Conservation (phyloP, 257 asterid species). For the Euphrasia confusa region DNA sequence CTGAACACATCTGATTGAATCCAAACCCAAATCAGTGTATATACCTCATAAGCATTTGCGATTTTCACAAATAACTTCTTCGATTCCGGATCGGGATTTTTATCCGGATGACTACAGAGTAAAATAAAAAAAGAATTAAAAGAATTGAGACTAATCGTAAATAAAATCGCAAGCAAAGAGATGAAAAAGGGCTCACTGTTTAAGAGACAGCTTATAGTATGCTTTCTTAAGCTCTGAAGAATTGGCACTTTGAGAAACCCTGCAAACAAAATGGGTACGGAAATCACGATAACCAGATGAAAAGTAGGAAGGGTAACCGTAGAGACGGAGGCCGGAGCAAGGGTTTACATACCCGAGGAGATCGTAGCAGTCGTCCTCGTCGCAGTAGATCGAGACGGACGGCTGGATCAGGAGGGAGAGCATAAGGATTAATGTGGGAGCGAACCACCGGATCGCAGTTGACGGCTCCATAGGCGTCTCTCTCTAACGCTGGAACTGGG, state of each 20-base stretch:
- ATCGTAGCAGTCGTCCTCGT: conserved; percentile 94
- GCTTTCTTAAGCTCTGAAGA: conserved; percentile 51
- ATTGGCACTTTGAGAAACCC: conserved; percentile 57
- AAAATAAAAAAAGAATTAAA: neutral
- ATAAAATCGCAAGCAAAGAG: neutral
- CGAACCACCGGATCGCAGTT: conserved; percentile 47
- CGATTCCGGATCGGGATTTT: conserved; percentile 86
- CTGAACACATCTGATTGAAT: neutral
- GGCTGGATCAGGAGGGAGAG: conserved; percentile 58
- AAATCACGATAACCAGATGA: neutral
- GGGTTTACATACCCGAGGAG: conserved; percentile 58
- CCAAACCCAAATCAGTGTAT: neutral
- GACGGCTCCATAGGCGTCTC: conserved; percentile 53
- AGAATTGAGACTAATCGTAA: neutral
- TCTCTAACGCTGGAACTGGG: neutral
- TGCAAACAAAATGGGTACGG: conserved; percentile 22
- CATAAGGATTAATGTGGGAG: conserved; percentile 35
- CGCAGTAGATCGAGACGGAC: conserved; percentile 79
- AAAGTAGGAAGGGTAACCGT: conserved; percentile 1
- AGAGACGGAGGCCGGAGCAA: neutral
- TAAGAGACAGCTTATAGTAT: conserved; percentile 76
- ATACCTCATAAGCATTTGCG: conserved; percentile 94
- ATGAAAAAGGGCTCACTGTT: conserved; percentile 42
- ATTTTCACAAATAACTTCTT: conserved; percentile 72
- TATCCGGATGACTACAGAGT: conserved; percentile 76